These are phyloP conservation scores for Rhodotorula babjevae DNA, from an alignment of 768 basidiomycete species.

Conservation along the genomic window DNA sequence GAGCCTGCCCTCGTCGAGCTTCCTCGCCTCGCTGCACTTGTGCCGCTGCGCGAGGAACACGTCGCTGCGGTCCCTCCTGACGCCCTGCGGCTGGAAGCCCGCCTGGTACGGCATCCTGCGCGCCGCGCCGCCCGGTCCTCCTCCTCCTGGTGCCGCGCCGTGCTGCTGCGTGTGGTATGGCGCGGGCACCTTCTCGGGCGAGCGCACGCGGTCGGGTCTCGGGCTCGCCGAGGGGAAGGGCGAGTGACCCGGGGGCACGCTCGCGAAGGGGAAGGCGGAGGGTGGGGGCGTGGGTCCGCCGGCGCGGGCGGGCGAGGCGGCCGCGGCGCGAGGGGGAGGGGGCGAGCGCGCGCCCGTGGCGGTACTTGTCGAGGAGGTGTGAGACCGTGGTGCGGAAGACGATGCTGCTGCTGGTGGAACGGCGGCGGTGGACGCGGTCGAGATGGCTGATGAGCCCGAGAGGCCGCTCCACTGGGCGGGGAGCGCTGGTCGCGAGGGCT, in stretches of 20 bases:
- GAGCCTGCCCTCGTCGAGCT: conserved; percentile 75
- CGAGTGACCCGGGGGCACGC: conserved; percentile 11
- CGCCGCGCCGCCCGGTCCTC: not conserved
- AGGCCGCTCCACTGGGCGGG: not conserved
- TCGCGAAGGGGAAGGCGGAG: conserved; percentile 12
- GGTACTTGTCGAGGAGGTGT: not conserved
- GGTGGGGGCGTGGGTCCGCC: conserved; percentile 1
- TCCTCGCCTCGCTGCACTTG: conserved; percentile 51
- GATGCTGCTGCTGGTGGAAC: too few species aligned
- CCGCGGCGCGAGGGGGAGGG: not conserved
- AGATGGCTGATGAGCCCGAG: not conserved
- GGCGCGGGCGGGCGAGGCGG: not conserved
- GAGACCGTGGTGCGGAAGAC: too few species aligned
- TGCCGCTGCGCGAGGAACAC: conserved; percentile 59
- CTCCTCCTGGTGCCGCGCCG: not conserved
- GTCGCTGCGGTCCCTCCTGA: conserved; percentile 72
- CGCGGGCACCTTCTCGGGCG: not conserved
- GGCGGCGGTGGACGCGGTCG: not conserved
- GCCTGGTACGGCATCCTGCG: conserved; percentile 60
- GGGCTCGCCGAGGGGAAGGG: conserved; percentile 5
- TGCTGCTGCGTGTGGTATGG: not conserved
- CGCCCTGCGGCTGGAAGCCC: conserved; percentile 88
- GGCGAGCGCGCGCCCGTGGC: not conserved
- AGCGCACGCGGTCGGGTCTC: not conserved
- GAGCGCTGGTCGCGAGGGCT: not conserved